Evolutionary conservation across 768 basidiomycete genomes (phyloP).

Genomic region (Austroboletus eburneus): DNA sequence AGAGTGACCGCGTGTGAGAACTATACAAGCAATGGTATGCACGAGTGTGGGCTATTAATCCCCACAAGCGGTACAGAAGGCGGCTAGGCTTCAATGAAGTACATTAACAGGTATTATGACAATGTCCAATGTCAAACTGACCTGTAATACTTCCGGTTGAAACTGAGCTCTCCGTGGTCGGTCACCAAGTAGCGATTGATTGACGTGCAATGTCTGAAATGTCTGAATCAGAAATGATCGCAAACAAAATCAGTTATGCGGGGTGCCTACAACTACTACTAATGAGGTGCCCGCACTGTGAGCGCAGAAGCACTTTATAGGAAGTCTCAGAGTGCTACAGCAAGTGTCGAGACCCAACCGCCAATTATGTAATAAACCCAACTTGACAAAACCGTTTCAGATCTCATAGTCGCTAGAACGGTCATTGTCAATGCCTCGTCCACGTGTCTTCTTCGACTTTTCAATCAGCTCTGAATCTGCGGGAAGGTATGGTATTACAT

Average conservation of each 20-base stretch:
- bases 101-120: no score
- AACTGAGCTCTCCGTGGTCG: no score
- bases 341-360: no score
- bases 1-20: not conserved
- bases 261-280: no score
- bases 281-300: not conserved
- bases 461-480: slow-evolving; percentile 43
- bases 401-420: no score
- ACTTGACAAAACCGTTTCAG: not conserved
- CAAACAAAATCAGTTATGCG: no score
- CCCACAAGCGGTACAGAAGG: no score
- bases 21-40: slow-evolving; percentile 5
- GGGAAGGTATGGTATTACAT: slow-evolving; percentile 46
- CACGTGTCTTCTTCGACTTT: slow-evolving; percentile 71
- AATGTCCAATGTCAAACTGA: no score
- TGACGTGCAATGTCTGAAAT: not conserved
- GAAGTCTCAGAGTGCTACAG: not conserved
- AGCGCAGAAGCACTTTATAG: not conserved
- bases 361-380: not conserved
- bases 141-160: no score
- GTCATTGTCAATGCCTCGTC: slow-evolving; percentile 39
- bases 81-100: no score
- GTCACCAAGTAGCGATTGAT: not conserved
- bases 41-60: not conserved
- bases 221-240: not conserved